These are phyloP conservation scores for Fusarium nurragi DNA, from an alignment of 2,329 filamentous ascomycete genomes.

Conservation along the genomic window DNA sequence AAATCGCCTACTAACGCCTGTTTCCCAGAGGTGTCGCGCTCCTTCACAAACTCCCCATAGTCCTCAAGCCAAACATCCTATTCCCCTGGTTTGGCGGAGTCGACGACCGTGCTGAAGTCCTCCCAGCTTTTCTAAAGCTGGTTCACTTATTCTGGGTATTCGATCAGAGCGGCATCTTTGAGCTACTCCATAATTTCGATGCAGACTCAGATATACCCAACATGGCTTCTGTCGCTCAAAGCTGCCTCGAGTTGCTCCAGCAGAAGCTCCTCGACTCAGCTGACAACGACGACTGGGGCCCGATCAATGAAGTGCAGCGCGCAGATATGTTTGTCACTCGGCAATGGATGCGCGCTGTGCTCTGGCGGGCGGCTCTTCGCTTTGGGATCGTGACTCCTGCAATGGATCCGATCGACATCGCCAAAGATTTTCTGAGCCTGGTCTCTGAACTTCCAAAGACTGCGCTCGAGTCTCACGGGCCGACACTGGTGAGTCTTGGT, in stretches of 20 bases:
- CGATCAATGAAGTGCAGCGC: slow-evolving; percentile 58
- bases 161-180: slow-evolving; percentile 59
- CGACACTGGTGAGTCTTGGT: slow-evolving; percentile 50
- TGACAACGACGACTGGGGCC: slow-evolving; percentile 48
- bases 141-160: slow-evolving; percentile 61
- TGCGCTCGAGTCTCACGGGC: slow-evolving; percentile 60
- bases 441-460: slow-evolving; percentile 56
- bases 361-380: slow-evolving; percentile 55
- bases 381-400: slow-evolving; percentile 46
- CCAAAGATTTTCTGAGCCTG: slow-evolving; percentile 56
- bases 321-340: slow-evolving; percentile 60
- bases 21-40: slow-evolving; percentile 57
- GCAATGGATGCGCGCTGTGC: slow-evolving; percentile 61
- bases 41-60: slow-evolving; percentile 59
- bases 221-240: slow-evolving; percentile 45
- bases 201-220: slow-evolving; percentile 47
- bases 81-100: slow-evolving; percentile 45
- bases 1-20: slow-evolving; percentile 9
- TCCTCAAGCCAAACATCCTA: slow-evolving; percentile 55
- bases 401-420: slow-evolving; percentile 55
- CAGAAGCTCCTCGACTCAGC: slow-evolving; percentile 54
- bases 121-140: slow-evolving; percentile 60
- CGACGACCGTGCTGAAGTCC: slow-evolving; percentile 54
- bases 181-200: slow-evolving; percentile 54
- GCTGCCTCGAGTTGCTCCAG: slow-evolving; percentile 53